These are phyloP conservation scores for Eremothecium sinecaudum DNA, from an alignment of 1,139 yeast species.

Conservation along the genomic window DNA sequence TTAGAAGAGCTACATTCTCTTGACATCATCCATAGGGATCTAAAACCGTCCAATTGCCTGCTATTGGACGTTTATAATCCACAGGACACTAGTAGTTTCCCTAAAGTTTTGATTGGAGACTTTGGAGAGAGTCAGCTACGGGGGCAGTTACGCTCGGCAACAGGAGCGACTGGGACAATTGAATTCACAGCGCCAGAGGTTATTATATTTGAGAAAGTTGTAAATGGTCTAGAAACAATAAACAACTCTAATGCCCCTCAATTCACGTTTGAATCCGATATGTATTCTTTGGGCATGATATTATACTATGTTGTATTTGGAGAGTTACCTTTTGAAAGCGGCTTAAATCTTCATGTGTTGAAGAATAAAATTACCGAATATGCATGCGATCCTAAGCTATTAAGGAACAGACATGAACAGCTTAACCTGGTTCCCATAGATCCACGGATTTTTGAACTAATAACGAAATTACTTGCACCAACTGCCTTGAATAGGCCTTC, in stretches of 20 bases:
- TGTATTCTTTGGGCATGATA: slow-evolving; percentile 76
- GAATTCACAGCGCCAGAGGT: slow-evolving; percentile 86
- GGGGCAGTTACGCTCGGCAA: slow-evolving; percentile 45
- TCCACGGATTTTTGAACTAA: slow-evolving; percentile 33
- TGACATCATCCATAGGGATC: slow-evolving; percentile 75
- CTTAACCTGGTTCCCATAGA: slow-evolving; percentile 31
- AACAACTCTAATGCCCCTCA: slow-evolving; percentile 23
- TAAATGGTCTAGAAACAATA: slow-evolving; percentile 15
- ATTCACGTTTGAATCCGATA: slow-evolving; percentile 63
- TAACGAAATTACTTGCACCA: slow-evolving; percentile 32
- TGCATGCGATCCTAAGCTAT: slow-evolving; percentile 18
- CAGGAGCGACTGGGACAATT: slow-evolving; percentile 78
- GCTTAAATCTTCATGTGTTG: slow-evolving; percentile 32
- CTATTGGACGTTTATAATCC: slow-evolving; percentile 36
- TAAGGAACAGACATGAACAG: slow-evolving; percentile 16
- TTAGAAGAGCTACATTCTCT: slow-evolving; percentile 61
- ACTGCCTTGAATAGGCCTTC: slow-evolving; percentile 37
- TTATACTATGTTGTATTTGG: slow-evolving; percentile 66
- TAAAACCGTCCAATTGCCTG: slow-evolving; percentile 81
- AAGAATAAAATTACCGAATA: slow-evolving; percentile 35
- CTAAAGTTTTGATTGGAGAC: slow-evolving; percentile 71
- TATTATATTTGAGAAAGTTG: slow-evolving; percentile 28
- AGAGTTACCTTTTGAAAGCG: slow-evolving; percentile 51
- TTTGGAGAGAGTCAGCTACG: slow-evolving; percentile 83
- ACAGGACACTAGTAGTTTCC: slow-evolving; percentile 32